These are phyloP conservation scores for Daedalea quercina DNA, from an alignment of 768 basidiomycete genomes.

Conservation along the genomic window DNA sequence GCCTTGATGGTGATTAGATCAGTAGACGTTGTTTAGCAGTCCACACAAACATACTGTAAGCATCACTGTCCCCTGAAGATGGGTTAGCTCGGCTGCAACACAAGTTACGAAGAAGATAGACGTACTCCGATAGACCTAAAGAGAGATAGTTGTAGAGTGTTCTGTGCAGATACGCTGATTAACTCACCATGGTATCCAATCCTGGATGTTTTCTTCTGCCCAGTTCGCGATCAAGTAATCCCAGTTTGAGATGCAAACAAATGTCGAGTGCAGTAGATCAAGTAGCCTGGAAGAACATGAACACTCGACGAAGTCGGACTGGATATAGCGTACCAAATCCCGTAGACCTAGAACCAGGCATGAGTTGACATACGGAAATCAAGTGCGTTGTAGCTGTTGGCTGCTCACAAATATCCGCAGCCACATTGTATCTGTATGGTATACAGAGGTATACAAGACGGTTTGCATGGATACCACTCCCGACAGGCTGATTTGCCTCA, in stretches of 20 bases:
- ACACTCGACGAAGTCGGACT: background rate
- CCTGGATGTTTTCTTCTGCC: conserved; percentile 11
- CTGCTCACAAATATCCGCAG: conserved; percentile 12
- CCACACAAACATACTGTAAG: conserved; percentile 10
- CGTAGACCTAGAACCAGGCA: conserved; percentile 6
- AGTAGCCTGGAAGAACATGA: conserved; percentile 13
- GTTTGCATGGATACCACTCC: conserved; percentile 15
- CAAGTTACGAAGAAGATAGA: background rate
- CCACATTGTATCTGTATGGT: conserved; percentile 6
- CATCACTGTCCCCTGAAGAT: conserved; percentile 11
- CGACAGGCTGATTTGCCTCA: conserved; percentile 8
- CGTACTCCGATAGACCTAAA: conserved; percentile 15
- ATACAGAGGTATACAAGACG: conserved; percentile 12
- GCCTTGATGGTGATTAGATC: conserved; percentile 11
- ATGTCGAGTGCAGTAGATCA: conserved; percentile 19
- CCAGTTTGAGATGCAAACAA: conserved; percentile 20
- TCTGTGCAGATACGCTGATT: background rate
- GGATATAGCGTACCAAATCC: conserved; percentile 7
- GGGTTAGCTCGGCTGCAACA: background rate
- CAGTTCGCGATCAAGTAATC: conserved; percentile 20
- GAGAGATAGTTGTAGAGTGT: background rate
- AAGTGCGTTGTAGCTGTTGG: too few species aligned
- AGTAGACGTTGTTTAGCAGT: background rate
- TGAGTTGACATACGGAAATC: background rate
- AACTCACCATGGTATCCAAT: conserved; percentile 22